Base-by-base conservation (phyloP, 192 early-diverging fungal genomes). In the Geranomyces variabilis region DNA sequence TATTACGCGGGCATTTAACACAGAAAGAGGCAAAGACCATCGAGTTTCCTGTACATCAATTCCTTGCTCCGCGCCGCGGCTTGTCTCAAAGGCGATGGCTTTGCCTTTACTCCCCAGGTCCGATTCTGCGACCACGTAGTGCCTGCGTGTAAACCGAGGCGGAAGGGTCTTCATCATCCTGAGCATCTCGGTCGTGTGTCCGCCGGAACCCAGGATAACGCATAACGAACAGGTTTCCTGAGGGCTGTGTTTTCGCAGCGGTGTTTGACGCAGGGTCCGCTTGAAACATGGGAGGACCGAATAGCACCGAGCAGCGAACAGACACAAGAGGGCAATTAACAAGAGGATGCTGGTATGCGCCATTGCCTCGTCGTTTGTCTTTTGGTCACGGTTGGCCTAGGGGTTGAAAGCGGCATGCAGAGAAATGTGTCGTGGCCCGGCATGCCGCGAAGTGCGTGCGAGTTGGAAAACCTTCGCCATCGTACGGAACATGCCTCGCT, bases 151-250 rank as follows among this genome's bases (percentile, higher is more conserved):
- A 73, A 92, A 94, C 34, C 80, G 73, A 0, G 56, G 13, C 49
- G 91, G 86, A 0, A 96, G 72, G 12, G 83, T 80, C 5, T 82
- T 70, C 0, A 94, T 55, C 15, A 98, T 73, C 63, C 89, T 86
- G 12, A 90, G 59, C 93, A 98, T 97, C 76, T 98, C 96, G 6
- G 89, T 81, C 0, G 96, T 96, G 75, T 98, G 96, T 13, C 96
- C 96, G 43, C 96, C 94, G 66, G 63, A 64, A 8, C 63, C 63
- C 21, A 64, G 21, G 4, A 64, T 29, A 13, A 64, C 43, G 63
- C 63, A 64, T 21, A 46, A 13, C 43, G 17, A 43, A 36, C 63
- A 44, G 33, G 36, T 41, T 41, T 41, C 36, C 5, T 41, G 3
- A 7, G 17, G 51, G 3, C 36, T 41, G 36, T 3, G 36, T 41